phyloP scores from a whole-genome alignment of 768 basidiomycete genomes.

The Rhizopogon sp. region DNA sequence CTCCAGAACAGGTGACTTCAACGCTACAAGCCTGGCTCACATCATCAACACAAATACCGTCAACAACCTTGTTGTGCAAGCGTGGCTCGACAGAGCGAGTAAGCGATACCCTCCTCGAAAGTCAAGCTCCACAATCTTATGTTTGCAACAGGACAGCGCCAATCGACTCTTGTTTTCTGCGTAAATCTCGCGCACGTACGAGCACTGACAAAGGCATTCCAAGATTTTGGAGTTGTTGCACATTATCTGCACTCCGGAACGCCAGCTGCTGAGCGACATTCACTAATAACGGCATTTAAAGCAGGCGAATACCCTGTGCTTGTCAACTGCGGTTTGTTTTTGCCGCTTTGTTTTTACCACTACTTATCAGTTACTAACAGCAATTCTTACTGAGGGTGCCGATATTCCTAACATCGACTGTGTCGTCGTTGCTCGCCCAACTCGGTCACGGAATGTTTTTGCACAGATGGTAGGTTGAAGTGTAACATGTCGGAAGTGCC shows the following conservation, averaged over 20 bases:
- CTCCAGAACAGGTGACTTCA: constrained; percentile 74
- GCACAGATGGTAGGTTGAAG: constrained; percentile 74
- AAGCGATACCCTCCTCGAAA: constrained; percentile 18
- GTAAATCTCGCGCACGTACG: constrained; percentile 79
- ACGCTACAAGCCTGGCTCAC: constrained; percentile 67
- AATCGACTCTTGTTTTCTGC: constrained; percentile 91
- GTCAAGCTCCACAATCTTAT: not conserved
- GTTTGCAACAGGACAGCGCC: constrained; percentile 45
- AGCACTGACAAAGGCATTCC: constrained; percentile 68
- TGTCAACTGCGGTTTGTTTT: constrained; percentile 71
- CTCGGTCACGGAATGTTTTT: constrained; percentile 83
- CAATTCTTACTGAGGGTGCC: constrained; percentile 88
- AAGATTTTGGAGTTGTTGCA: constrained; percentile 76
- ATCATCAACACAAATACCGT: constrained; percentile 78
- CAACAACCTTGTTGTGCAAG: constrained; percentile 72
- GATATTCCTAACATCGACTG: constrained; percentile 97
- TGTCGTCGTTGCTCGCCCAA: constrained; percentile 82
- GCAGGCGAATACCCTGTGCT: constrained; percentile 77
- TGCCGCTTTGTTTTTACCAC: not conserved
- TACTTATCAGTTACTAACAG: constrained; percentile 22
- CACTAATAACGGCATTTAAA: constrained; percentile 63
- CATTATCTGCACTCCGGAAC: constrained; percentile 74
- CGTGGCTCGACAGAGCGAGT: constrained; percentile 88
- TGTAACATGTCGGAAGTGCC: not conserved
- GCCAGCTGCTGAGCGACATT: constrained; percentile 54